These are phyloP conservation scores for Myxozyma mucilagina DNA, from an alignment of 805 yeast species.

Conservation along the genomic window DNA sequence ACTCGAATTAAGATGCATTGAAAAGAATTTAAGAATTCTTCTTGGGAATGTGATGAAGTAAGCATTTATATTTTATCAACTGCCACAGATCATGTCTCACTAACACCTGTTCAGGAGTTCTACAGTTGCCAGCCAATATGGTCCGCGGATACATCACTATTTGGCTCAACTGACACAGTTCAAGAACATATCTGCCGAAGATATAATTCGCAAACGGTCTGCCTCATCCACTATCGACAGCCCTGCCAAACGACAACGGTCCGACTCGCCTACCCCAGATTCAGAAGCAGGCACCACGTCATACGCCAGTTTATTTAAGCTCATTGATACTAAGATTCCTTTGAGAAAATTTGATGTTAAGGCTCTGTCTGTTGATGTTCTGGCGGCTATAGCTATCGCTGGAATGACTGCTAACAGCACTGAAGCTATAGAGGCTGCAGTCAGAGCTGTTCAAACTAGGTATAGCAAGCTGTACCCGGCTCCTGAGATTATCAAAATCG, in stretches of 20 bases:
- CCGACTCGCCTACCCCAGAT: slow-evolving; percentile 11
- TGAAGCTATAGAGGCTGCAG: slow-evolving; percentile 58
- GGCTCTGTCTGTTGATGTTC: slow-evolving; percentile 61
- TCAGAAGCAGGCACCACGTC: slow-evolving; percentile 22
- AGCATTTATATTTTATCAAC: background rate
- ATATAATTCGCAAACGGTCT: slow-evolving; percentile 32
- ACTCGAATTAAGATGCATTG: slow-evolving; percentile 62
- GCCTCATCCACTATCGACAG: slow-evolving; percentile 37
- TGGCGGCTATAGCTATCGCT: slow-evolving; percentile 63
- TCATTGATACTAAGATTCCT: slow-evolving; percentile 62
- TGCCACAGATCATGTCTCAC: background rate
- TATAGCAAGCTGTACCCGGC: slow-evolving; percentile 21
- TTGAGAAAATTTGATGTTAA: slow-evolving; percentile 70
- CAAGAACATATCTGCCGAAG: slow-evolving; percentile 28
- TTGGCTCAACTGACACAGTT: slow-evolving; percentile 36
- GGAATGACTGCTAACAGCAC: slow-evolving; percentile 61
- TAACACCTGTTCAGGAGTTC: slow-evolving; percentile 5
- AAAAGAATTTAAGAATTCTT: slow-evolving; percentile 50
- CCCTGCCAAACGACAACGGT: slow-evolving; percentile 32
- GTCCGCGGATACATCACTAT: slow-evolving; percentile 38
- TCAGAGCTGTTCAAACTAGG: slow-evolving; percentile 53
- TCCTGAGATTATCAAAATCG: slow-evolving; percentile 9
- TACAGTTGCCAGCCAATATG: slow-evolving; percentile 40
- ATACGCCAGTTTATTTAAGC: slow-evolving; percentile 65
- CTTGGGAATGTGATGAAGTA: slow-evolving; percentile 32